phyloP scores from a whole-genome alignment of 148 eudicot species.

The Silene latifolia region DNA sequence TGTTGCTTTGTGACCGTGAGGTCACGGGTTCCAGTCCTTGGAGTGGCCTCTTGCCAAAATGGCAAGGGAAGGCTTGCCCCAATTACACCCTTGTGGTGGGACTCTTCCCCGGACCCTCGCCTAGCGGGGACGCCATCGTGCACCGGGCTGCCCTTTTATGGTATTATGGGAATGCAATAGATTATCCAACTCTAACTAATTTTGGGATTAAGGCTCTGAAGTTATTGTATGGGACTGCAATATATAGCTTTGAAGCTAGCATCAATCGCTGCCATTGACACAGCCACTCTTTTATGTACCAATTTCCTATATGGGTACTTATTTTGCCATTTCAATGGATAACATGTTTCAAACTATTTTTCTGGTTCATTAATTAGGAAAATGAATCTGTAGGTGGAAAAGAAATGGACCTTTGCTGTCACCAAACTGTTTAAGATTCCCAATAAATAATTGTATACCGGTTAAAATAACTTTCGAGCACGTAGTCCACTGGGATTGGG shows the following conservation, averaged over 20 bases:
- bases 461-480: not conserved
- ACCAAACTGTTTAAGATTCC: not conserved
- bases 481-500: not conserved
- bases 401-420: not conserved
- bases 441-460: not conserved
- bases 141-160: too few species aligned
- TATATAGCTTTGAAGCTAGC: not conserved
- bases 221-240: too few species aligned
- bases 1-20: too few species aligned
- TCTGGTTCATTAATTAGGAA: not conserved
- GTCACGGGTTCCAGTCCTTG: too few species aligned
- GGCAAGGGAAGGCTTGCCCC: too few species aligned
- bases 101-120: too few species aligned
- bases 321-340: not conserved
- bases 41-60: too few species aligned
- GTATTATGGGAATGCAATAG: too few species aligned
- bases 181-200: too few species aligned
- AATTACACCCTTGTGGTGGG: too few species aligned
- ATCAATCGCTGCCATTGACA: not conserved
- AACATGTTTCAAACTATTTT: not conserved
- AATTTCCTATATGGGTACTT: not conserved
- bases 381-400: not conserved
- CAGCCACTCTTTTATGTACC: not conserved
- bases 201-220: too few species aligned
- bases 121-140: too few species aligned